Evolutionary conservation across 2,329 filamentous ascomycete species (phyloP), one percentile per base, ranked within the genome.

Genomic region (Cytospora schulzeri): DNA sequence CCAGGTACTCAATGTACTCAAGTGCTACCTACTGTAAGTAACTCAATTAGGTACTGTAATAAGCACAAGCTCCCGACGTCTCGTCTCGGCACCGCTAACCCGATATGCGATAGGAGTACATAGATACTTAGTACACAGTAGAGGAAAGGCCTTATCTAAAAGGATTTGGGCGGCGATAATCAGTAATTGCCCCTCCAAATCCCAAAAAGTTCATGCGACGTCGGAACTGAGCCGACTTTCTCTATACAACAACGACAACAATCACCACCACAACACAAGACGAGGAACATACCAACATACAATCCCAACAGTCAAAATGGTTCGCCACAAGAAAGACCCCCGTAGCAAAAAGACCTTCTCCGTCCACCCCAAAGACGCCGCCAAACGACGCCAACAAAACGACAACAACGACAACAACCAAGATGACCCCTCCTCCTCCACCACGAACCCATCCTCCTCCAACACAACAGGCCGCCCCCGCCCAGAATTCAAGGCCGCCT

Each of bases 301-400:
- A 53, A 26, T 8, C 8, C 14, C 14, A 41, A 28, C 56, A 38
- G 72, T 52, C 17, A 53, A 56, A 8, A 97, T 97, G 93, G 93
- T 97, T 62, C 92, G 94, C 66, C 94, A 97, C 79, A 98, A 97
- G 80, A 98, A 98, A 79, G 93, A 97, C 82, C 69, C 80, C 78
- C 73, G 74, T 73, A 56, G 68, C 76, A 67, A 65, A 31, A 67
- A 67, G 55, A 67, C 65, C 52, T 67, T 67, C 69, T 71, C 78
- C 64, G 76, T 81, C 60, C 71, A 70, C 69, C 70, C 77, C 69
- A 73, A 78, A 61, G 73, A 69, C 52, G 63, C 68, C 52, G 63
- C 68, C 26, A 66, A 61, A 31, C 70, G 76, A 66, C 71, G 64
- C 66, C 69, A 67, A 29, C 68, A 72, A 69, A 65, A 75, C 67